Evolutionary conservation across 176 grass and related monocot genomes (phyloP), one percentile per base, ranked within the genome.

Genomic region (Carex cristatella): DNA sequence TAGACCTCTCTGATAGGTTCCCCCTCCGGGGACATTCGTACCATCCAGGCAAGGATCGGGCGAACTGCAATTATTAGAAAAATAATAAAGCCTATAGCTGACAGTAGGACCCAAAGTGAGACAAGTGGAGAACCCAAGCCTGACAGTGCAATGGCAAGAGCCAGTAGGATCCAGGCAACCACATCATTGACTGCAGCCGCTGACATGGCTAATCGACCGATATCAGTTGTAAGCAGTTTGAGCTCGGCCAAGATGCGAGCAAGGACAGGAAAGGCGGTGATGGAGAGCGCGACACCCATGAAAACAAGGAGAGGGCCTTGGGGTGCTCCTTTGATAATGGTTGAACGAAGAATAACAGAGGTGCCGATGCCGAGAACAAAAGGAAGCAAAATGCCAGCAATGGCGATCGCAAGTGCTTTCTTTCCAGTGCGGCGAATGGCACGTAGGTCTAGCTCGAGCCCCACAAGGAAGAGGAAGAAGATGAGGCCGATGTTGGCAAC

Each of bases 261-360:
- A 1, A 95, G 89, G 0, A 95, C 93, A 0, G 93, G 90, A 84
- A 94, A 94, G 0, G 93, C 93, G 4, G 93, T 94, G 73, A 94
- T 94, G 79, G 93, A 94, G 82, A 94, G 90, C 3, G 93, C 93
- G 3, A 94, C 93, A 18, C 93, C 93, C 90, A 94, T 94, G 90
- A 94, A 94, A 3, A 94, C 93, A 0, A 93, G 83, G 79, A 95
- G 76, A 1, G 91, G 93, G 0, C 18, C 89, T 0, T 86, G 87
- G 0, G 35, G 79, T 0, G 87, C 57, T 9, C 81, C 91, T 66
- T 91, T 88, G 48, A 84, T 82, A n/a, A 95, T 80, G 75, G 93
- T 86, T 1, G 89, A 84, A 0, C 93, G 90, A 68, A 93, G 57
- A 3, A 86, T 89, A n/a, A 91, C 64, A 0, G 93, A 95, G 0